These are phyloP conservation scores for Pythium volutum DNA, from an alignment of 352 stramenopile species.

Conservation along the genomic window DNA sequence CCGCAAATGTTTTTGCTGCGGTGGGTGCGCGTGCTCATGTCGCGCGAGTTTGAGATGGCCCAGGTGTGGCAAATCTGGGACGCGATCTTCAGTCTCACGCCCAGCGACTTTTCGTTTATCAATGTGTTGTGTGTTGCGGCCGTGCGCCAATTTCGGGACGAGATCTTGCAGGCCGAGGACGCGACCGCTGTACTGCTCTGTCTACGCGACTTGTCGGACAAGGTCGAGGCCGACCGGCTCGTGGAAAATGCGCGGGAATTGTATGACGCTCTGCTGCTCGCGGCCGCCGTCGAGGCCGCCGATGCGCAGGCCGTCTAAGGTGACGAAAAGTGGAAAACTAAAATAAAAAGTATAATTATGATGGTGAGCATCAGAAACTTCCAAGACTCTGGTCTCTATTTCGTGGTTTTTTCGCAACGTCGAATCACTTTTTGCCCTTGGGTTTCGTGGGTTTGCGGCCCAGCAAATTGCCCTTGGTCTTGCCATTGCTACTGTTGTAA, in stretches of 20 bases:
- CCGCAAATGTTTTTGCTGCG: slow-evolving; percentile 72
- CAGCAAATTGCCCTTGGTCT: slow-evolving; percentile 33
- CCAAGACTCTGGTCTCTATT: slow-evolving; percentile 2
- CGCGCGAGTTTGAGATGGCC: slow-evolving; percentile 66
- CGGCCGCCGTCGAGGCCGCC: slow-evolving; percentile 54
- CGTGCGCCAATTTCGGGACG: slow-evolving; percentile 57
- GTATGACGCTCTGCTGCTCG: slow-evolving; percentile 65
- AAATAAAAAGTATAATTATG: background rate
- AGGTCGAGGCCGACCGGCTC: slow-evolving; percentile 44
- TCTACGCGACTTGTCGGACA: slow-evolving; percentile 53
- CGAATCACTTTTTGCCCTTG: slow-evolving; percentile 27
- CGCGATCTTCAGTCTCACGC: slow-evolving; percentile 69
- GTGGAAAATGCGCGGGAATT: slow-evolving; percentile 59
- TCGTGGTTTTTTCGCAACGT: background rate
- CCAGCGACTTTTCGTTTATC: slow-evolving; percentile 71
- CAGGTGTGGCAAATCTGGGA: slow-evolving; percentile 82
- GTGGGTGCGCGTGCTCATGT: slow-evolving; percentile 77
- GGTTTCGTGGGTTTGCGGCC: slow-evolving; percentile 32
- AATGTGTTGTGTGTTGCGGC: slow-evolving; percentile 75
- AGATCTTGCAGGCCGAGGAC: slow-evolving; percentile 64
- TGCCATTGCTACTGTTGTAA: slow-evolving; percentile 17
- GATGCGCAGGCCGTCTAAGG: slow-evolving; percentile 5
- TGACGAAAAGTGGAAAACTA: background rate
- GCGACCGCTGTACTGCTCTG: slow-evolving; percentile 50
- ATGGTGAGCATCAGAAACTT: background rate